Percentiles rank a stretch among this genome's conserved stretches.
These are phyloP conservation scores for Suillus discolor DNA, from an alignment of 768 basidiomycete species.

Conservation along the genomic window DNA sequence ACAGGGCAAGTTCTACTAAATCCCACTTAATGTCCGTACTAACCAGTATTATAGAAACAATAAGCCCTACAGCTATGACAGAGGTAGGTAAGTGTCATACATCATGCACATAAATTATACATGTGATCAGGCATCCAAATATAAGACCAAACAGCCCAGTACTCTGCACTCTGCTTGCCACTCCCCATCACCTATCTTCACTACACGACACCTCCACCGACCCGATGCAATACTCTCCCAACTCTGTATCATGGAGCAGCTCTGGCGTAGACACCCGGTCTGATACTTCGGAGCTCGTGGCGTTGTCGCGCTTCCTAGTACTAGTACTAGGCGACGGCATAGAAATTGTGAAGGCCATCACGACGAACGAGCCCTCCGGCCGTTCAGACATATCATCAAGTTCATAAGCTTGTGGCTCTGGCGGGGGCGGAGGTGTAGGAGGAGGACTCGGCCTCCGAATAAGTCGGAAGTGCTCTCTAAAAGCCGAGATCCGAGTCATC, in stretches of 20 bases:
- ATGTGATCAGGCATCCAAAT: not conserved
- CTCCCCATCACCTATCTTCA: slow-evolving; percentile 8
- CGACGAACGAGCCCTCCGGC: slow-evolving; percentile 26
- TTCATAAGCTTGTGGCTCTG: slow-evolving; percentile 3
- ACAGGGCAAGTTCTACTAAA: not conserved
- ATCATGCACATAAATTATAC: not conserved
- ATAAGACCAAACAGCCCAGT: not conserved
- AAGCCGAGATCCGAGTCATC: not conserved
- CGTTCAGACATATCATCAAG: not conserved
- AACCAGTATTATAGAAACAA: not conserved
- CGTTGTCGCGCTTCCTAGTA: not conserved
- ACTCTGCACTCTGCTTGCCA: not conserved
- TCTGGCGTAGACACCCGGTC: slow-evolving; percentile 9
- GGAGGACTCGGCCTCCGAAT: not conserved
- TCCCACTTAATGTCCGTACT: not conserved
- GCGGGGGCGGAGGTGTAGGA: not conserved
- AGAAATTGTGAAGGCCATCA: slow-evolving; percentile 42
- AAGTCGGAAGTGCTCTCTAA: not conserved
- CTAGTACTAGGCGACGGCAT: slow-evolving; percentile 37
- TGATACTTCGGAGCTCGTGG: not conserved
- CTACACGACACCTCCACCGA: slow-evolving; percentile 23
- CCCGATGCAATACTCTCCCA: slow-evolving; percentile 38
- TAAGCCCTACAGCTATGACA: not conserved
- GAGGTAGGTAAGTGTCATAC: not conserved
- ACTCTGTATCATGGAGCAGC: slow-evolving; percentile 24